These are phyloP conservation scores for Pleurotus tuber-regium DNA, from an alignment of 768 basidiomycete species.

Conservation along the genomic window DNA sequence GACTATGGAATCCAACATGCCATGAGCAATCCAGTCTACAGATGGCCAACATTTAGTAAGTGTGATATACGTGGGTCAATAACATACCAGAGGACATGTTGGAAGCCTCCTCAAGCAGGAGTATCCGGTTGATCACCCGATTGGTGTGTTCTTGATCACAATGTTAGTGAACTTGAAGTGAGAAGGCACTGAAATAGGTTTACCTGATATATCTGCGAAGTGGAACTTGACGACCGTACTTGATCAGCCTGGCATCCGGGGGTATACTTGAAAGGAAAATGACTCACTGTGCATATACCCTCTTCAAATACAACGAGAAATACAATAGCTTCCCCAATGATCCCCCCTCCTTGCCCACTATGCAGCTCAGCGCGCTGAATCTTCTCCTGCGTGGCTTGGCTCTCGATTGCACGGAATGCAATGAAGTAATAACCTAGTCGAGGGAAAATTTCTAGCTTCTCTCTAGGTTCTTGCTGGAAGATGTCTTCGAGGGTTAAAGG, in stretches of 20 bases:
- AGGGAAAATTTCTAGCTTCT: constrained; percentile 87
- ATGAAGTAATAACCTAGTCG: constrained; percentile 91
- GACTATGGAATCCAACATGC: constrained; percentile 88
- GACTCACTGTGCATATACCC: constrained; percentile 74
- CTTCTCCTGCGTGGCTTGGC: constrained; percentile 39
- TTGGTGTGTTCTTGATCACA: constrained; percentile 63
- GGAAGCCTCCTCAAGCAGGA: constrained; percentile 56
- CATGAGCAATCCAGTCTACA: constrained; percentile 92
- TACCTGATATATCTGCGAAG: constrained; percentile 79
- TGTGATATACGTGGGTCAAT: background rate
- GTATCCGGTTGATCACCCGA: constrained; percentile 69
- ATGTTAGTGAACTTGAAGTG: constrained; percentile 8
- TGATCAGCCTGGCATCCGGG: background rate
- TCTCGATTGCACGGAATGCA: constrained; percentile 81
- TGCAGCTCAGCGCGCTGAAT: constrained; percentile 26
- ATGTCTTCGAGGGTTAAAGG: constrained; percentile 94
- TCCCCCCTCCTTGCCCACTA: constrained; percentile 29
- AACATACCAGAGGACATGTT: constrained; percentile 73
- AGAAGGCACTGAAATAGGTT: constrained; percentile 6
- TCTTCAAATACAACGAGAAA: constrained; percentile 88
- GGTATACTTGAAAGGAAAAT: background rate
- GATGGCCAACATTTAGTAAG: background rate
- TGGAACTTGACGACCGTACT: constrained; percentile 63
- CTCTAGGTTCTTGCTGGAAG: constrained; percentile 84
- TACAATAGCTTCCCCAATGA: constrained; percentile 76